phyloP scores from a whole-genome alignment of 2,329 filamentous ascomycete genomes.

The Fusarium bactridioides region DNA sequence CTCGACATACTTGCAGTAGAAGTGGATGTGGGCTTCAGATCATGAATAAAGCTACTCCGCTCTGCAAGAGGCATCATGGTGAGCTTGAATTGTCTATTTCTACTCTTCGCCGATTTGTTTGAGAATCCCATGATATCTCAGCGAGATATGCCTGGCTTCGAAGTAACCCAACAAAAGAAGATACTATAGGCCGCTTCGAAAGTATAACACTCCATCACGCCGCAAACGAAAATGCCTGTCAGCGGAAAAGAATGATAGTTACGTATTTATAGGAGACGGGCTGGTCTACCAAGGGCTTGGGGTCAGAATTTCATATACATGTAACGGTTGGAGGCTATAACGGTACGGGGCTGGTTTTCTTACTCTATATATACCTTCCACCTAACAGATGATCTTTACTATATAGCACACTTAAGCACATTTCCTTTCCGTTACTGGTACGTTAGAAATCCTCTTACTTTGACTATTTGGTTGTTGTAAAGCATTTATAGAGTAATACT shows the following conservation, averaged over 20 bases:
- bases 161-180: neutral
- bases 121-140: neutral
- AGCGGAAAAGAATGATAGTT: neutral
- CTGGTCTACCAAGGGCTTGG: neutral
- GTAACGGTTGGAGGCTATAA: neutral
- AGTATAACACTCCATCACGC: neutral
- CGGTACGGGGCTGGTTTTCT: neutral
- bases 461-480: too few relatives aligned
- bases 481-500: neutral
- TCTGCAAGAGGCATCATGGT: neutral
- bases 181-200: neutral
- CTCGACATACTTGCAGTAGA: conserved; percentile 5
- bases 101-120: neutral
- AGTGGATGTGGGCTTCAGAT: neutral
- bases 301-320: neutral
- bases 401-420: neutral
- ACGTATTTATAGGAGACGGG: too few relatives aligned
- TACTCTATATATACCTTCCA: neutral
- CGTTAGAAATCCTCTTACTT: fast-evolving
- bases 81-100: neutral
- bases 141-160: too few relatives aligned
- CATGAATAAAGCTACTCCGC: neutral
- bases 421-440: neutral
- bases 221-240: fast-evolving
- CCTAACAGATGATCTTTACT: neutral